Evolutionary conservation across 805 yeast species (phyloP).

Genomic region (Starmerella sirachaensis): DNA sequence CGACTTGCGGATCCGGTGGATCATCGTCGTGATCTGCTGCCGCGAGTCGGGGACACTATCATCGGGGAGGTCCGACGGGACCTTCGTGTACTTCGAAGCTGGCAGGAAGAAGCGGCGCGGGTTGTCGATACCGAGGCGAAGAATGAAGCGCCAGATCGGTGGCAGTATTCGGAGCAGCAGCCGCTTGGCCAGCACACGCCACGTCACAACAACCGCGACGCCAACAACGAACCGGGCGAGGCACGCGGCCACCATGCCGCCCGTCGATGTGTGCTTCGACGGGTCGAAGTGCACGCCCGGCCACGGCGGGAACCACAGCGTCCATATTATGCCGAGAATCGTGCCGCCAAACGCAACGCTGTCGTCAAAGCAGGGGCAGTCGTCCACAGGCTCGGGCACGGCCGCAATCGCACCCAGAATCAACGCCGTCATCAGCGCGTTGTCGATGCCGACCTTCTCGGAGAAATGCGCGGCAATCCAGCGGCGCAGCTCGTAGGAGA

Average conservation of each 20-base stretch:
- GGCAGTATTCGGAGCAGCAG: conserved; percentile 44
- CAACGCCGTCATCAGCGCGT: conserved; percentile 4
- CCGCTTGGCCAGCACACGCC: conserved; percentile 72
- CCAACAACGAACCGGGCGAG: conserved; percentile 49
- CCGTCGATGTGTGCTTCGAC: conserved; percentile 17
- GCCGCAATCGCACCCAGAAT: conserved; percentile 6
- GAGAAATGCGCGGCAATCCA: conserved; percentile 34
- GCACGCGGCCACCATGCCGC: conserved; percentile 33
- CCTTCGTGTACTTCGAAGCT: conserved; percentile 29
- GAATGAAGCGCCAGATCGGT: conserved; percentile 40
- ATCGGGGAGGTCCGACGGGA: conserved; percentile 19
- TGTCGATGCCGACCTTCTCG: neutral
- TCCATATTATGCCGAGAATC: conserved; percentile 48
- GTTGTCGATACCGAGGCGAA: conserved; percentile 29
- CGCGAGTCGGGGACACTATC: conserved; percentile 30
- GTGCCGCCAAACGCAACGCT: conserved; percentile 82
- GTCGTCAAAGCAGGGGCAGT: conserved; percentile 94
- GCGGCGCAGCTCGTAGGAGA: conserved; percentile 33
- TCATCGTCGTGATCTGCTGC: conserved; percentile 24
- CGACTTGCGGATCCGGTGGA: conserved; percentile 22
- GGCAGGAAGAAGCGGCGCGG: conserved; percentile 32
- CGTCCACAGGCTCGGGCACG: conserved; percentile 68
- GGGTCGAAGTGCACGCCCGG: conserved; percentile 1
- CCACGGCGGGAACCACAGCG: conserved; percentile 1
- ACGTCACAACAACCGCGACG: conserved; percentile 44